Base-by-base conservation (phyloP, 305 asterid genomes). In the Euphrasia arctica region DNA sequence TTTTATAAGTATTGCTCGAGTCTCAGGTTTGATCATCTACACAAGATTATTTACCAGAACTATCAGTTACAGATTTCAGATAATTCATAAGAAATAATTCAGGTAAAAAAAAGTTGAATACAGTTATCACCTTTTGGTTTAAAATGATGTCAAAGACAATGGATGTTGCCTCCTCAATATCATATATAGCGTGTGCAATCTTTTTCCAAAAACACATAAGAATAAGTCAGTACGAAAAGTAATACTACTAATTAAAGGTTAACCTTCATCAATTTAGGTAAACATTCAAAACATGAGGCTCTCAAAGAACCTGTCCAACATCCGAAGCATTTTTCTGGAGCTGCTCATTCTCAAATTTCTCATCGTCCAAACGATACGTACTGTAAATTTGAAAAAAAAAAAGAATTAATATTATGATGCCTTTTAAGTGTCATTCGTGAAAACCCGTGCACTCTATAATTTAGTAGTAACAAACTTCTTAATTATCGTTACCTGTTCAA, bases 121-220 rank as follows among this genome's bases (percentile, higher is more conserved):
- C 45, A 10, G 63, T 9, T 61, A 52, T 57, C 74, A 87, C 97
- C 91, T 85, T 90, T 78, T 76, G 89, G 68, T 57, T 64, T 61
- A 80, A 74, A 60, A 87, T 83, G 69, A 90, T 82, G 71, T 83
- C 90, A 67, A 85, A 84, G 48, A 89, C 82, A 56, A 79, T 71
- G 70, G 78, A 83, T 10, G 97, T 90, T 43, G 97, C 96, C 80
- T 90, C 97, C 86, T 87, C 97, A 63, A 87, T 71, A 70, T 90
- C 97, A 78, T 85, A 81, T 72, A 90, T 75, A 67, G 92, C 97
- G 39, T 77, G 93, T 14, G 86, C 88, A 66, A 90, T 87, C 97
- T 90, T 71, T 72, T 65, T 34, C 77, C 78, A 62, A 64, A 64
- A 58, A 74, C 48, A 68, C 15, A 70, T 27, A 4, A 25, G 48